Percentiles rank a stretch among this genome's conserved stretches.
Evolutionary conservation across 2,329 filamentous ascomycete genomes (phyloP).

Genomic region (Thermothelomyces thermophilus): DNA sequence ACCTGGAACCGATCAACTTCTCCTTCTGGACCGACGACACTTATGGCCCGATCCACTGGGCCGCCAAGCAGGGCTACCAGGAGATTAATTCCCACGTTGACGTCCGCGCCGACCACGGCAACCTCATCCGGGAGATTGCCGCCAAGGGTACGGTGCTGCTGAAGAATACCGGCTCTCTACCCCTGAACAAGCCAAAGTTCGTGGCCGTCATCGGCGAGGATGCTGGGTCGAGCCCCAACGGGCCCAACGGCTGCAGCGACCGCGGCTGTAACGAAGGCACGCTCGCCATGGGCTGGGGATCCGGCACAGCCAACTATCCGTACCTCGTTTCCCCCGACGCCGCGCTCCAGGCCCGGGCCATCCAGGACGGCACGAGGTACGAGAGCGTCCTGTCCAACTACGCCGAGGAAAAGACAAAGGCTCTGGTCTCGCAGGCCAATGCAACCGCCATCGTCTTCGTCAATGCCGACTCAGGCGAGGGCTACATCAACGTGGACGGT

Average conservation of each 20-base stretch:
- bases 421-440: constrained; percentile 54
- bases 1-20: constrained; percentile 63
- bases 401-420: constrained; percentile 53
- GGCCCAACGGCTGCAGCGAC: constrained; percentile 73
- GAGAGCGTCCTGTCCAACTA: constrained; percentile 64
- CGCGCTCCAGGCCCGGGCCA: constrained; percentile 58
- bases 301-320: constrained; percentile 65
- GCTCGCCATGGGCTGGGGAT: constrained; percentile 74
- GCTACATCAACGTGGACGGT: constrained; percentile 73
- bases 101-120: constrained; percentile 68
- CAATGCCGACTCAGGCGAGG: constrained; percentile 81
- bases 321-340: constrained; percentile 70
- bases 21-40: constrained; percentile 79
- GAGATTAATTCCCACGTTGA: constrained; percentile 77
- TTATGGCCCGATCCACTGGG: constrained; percentile 60
- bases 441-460: constrained; percentile 80
- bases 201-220: constrained; percentile 77
- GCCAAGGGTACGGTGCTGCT: constrained; percentile 79
- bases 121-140: constrained; percentile 67
- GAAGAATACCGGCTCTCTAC: constrained; percentile 74
- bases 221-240: constrained; percentile 65
- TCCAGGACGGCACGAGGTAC: constrained; percentile 51
- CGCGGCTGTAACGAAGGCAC: constrained; percentile 55
- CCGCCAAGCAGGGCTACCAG: constrained; percentile 53
- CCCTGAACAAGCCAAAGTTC: constrained; percentile 71